A percentile compares a stretch with the other conserved stretches of the same genome.
Conservation (phyloP, 257 asterid genomes). For the Leptodermis oblonga region DNA sequence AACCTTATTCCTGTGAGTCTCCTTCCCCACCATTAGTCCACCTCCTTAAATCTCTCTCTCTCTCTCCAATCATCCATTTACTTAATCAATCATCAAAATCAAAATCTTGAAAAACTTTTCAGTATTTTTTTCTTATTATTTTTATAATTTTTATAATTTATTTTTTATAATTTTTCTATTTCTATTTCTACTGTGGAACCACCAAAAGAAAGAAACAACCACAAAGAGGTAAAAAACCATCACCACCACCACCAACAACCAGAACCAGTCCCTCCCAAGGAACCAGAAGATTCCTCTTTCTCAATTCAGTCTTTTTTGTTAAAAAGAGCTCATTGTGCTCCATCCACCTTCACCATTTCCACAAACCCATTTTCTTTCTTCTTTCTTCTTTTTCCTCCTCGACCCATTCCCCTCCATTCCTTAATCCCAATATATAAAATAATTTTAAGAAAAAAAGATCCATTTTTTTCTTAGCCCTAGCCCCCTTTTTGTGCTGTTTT, state of each 20-base stretch:
- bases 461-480: constrained; percentile 26
- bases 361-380: constrained; percentile 19
- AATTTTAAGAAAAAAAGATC: constrained; percentile 21
- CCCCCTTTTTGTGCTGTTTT: no score
- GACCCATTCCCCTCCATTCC: constrained; percentile 10
- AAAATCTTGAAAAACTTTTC: constrained; percentile 10
- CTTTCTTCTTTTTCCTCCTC: constrained; percentile 16
- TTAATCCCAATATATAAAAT: constrained; percentile 12
- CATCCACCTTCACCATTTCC: constrained; percentile 14
- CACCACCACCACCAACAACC: constrained; percentile 24
- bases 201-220: constrained; percentile 18
- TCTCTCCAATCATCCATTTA: constrained; percentile 44
- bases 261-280: constrained; percentile 29
- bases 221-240: constrained; percentile 1
- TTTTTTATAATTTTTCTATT: no score
- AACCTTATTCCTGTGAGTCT: constrained; percentile 27
- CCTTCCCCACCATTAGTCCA: constrained; percentile 28
- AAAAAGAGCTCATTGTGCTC: constrained; percentile 15
- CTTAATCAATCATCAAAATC: constrained; percentile 31
- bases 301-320: constrained; percentile 13
- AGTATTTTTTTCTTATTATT: constrained; percentile 10
- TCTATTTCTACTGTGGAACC: constrained; percentile 19
- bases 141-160: no score
- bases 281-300: constrained; percentile 48
- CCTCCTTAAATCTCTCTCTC: constrained; percentile 32